These are phyloP conservation scores for Ichthyophonus hoferi DNA, from an alignment of 208 protist species.

Conservation along the genomic window DNA sequence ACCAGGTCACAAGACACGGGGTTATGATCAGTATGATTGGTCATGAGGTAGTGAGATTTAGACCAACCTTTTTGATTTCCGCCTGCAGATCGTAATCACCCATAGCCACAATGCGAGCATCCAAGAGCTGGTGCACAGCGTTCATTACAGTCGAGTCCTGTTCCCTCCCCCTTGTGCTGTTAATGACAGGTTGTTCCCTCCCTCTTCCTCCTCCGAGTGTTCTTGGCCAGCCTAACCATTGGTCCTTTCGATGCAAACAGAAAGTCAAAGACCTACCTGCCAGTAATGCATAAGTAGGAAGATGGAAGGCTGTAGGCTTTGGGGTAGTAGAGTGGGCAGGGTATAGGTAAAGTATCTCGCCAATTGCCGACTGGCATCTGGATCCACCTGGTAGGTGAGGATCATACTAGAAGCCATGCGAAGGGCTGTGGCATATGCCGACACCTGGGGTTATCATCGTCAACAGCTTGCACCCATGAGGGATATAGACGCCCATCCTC, in stretches of 20 bases:
- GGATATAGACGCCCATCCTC: too few relatives aligned
- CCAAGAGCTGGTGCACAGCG: slow-evolving; percentile 39
- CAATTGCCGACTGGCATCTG: neutral
- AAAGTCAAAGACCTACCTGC: slow-evolving; percentile 12
- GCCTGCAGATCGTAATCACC: neutral
- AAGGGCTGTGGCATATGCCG: neutral
- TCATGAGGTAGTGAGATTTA: too few relatives aligned
- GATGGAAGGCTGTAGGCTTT: slow-evolving; percentile 23
- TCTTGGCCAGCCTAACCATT: too few relatives aligned
- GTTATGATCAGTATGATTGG: too few relatives aligned
- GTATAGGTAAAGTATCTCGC: slow-evolving; percentile 3
- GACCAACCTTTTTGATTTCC: neutral
- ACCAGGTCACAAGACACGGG: too few relatives aligned
- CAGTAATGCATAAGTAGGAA: slow-evolving; percentile 37
- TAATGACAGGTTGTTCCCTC: too few relatives aligned
- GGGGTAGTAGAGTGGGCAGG: neutral
- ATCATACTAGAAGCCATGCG: slow-evolving; percentile 20
- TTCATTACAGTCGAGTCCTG: slow-evolving; percentile 24
- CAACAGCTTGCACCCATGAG: neutral
- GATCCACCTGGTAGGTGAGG: neutral
- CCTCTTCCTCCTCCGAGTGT: too few relatives aligned
- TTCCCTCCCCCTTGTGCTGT: too few relatives aligned
- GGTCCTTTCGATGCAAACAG: too few relatives aligned
- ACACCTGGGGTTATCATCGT: too few relatives aligned
- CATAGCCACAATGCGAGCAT: slow-evolving; percentile 30